phyloP scores from a whole-genome alignment of 441 rosid species.

The Brassica hybrid region DNA sequence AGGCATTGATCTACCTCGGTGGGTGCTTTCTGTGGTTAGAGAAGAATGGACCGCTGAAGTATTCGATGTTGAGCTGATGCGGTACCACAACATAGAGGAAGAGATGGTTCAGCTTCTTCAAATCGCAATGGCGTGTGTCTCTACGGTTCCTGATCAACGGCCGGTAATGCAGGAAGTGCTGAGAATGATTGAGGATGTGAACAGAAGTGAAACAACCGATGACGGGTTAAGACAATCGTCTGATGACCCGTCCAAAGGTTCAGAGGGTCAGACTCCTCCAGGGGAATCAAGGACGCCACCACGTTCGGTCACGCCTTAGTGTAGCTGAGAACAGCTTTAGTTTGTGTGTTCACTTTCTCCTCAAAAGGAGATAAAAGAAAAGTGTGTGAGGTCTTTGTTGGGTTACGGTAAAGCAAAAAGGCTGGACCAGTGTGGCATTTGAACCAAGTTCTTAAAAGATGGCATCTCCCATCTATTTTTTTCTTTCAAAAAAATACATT shows the following conservation, averaged over 20 bases:
- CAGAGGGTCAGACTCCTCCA: constrained; percentile 87
- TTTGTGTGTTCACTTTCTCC: constrained; percentile 35
- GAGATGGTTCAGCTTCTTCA: constrained; percentile 98
- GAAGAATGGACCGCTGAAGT: constrained; percentile 99
- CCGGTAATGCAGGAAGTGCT: constrained; percentile 85
- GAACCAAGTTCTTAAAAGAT: constrained; percentile 34
- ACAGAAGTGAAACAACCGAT: constrained; percentile 76
- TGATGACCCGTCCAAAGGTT: constrained; percentile 92
- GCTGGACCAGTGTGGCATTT: constrained; percentile 18
- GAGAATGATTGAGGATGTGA: constrained; percentile 90
- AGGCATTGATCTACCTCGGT: constrained; percentile 89
- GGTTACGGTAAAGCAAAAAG: constrained; percentile 38
- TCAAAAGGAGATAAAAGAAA: constrained; percentile 38
- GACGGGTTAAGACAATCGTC: constrained; percentile 90
- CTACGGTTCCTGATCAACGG: constrained; percentile 84
- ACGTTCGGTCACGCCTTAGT: constrained; percentile 57
- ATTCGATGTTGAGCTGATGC: constrained; percentile 87
- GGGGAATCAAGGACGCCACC: constrained; percentile 72
- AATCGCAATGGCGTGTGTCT: constrained; percentile 89
- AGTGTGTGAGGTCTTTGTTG: constrained; percentile 41
- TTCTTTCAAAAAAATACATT: constrained; percentile 1
- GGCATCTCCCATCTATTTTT: constrained; percentile 36
- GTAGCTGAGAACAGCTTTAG: constrained; percentile 30
- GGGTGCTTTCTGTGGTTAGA: constrained; percentile 95
- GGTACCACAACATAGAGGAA: constrained; percentile 88